phyloP scores from a whole-genome alignment of 805 yeast genomes.

The Lipomyces anomalus region DNA sequence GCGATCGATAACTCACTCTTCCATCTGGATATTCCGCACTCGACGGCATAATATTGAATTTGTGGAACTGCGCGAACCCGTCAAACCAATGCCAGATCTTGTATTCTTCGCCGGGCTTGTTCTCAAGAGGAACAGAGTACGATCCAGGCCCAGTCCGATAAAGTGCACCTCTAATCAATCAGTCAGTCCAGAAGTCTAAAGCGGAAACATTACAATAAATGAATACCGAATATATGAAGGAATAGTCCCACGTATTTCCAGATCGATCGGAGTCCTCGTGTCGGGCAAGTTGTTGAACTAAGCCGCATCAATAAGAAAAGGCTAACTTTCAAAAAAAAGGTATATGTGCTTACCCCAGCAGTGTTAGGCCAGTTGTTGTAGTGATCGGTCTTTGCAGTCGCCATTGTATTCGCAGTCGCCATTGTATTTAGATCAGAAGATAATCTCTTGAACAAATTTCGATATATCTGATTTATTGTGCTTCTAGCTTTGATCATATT shows the following conservation, averaged over 20 bases:
- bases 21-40: constrained; percentile 3
- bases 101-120: constrained; percentile 5
- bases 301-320: too few relatives aligned
- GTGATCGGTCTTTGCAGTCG: too few relatives aligned
- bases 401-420: too few relatives aligned
- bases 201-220: background rate
- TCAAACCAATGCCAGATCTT: constrained; percentile 12
- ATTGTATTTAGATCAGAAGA: too few relatives aligned
- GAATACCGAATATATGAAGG: constrained; percentile 5
- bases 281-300: constrained; percentile 7
- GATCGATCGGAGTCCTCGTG: constrained; percentile 2
- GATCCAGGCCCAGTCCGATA: constrained; percentile 10
- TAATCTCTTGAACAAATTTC: too few relatives aligned
- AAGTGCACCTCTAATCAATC: constrained; percentile 1
- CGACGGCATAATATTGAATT: constrained; percentile 6
- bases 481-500: too few relatives aligned
- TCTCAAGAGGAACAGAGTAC: constrained; percentile 8
- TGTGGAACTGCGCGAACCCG: constrained; percentile 7
- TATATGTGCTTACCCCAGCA: too few relatives aligned
- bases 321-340: too few relatives aligned
- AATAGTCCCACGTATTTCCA: constrained; percentile 1
- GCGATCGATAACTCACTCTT: constrained; percentile 6
- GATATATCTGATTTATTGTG: too few relatives aligned
- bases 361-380: constrained; percentile 9
- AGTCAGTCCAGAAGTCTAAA: background rate